These are phyloP conservation scores for Rhodocollybia butyracea DNA, from an alignment of 768 basidiomycete species.

Conservation along the genomic window DNA sequence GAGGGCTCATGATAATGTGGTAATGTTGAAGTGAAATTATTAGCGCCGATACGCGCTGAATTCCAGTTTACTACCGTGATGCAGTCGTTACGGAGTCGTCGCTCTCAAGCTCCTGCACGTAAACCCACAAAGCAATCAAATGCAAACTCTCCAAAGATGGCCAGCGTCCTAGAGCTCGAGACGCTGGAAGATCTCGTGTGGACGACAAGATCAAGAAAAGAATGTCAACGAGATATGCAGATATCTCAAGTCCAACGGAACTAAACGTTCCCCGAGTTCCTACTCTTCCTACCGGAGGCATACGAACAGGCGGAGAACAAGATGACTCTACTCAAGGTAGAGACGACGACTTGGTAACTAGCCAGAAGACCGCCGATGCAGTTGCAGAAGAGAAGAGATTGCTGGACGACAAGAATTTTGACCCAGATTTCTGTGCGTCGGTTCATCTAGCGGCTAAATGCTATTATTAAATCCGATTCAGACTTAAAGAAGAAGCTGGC, in stretches of 20 bases:
- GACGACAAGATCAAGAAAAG: constrained; percentile 96
- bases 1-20: no score
- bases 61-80: no score
- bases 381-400: constrained; percentile 60
- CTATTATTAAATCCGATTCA: constrained; percentile 21
- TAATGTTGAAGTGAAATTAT: not conserved
- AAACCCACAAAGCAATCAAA: constrained; percentile 13
- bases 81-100: constrained; percentile 55
- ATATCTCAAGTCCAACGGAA: constrained; percentile 71
- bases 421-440: constrained; percentile 83
- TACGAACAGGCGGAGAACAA: constrained; percentile 28
- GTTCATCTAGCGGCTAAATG: constrained; percentile 10
- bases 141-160: constrained; percentile 30
- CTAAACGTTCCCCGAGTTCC: constrained; percentile 56
- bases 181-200: constrained; percentile 50
- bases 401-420: constrained; percentile 77
- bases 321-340: constrained; percentile 49
- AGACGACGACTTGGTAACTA: constrained; percentile 8
- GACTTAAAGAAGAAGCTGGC: constrained; percentile 83
- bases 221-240: constrained; percentile 92
- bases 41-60: not conserved
- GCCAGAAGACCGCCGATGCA: constrained; percentile 29
- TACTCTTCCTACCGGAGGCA: constrained; percentile 36
- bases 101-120: constrained; percentile 41
- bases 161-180: constrained; percentile 29